Percentiles rank a stretch among this genome's conserved stretches.
Evolutionary conservation across 2,329 filamentous ascomycete species (phyloP).

Genomic region (Fusarium sp.): DNA sequence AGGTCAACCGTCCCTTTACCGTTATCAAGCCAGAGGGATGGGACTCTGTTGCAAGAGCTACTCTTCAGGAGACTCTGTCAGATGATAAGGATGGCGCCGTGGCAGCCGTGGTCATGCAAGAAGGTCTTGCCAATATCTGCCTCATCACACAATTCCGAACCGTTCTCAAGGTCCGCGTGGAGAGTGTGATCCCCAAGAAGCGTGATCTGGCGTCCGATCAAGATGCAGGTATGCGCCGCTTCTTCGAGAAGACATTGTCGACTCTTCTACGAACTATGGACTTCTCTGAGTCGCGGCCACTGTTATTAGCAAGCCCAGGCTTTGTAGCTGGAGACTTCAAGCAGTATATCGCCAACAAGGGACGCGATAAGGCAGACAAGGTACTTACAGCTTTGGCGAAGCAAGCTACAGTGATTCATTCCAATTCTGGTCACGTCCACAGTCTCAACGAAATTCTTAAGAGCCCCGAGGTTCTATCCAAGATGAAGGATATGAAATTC

Average conservation of each 20-base stretch:
- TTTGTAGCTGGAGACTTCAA: slow-evolving; percentile 87
- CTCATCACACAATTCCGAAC: slow-evolving; percentile 85
- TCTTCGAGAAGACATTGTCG: slow-evolving; percentile 81
- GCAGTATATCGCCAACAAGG: slow-evolving; percentile 75
- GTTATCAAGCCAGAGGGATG: slow-evolving; percentile 86
- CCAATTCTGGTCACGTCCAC: slow-evolving; percentile 87
- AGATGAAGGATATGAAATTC: slow-evolving; percentile 89
- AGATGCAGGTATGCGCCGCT: slow-evolving; percentile 75
- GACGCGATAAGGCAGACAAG: slow-evolving; percentile 72
- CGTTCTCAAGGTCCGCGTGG: slow-evolving; percentile 72
- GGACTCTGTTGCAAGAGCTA: slow-evolving; percentile 88
- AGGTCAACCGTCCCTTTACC: slow-evolving; percentile 88
- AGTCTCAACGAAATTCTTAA: slow-evolving; percentile 88
- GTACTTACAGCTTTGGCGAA: slow-evolving; percentile 71
- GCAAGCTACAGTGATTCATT: slow-evolving; percentile 80
- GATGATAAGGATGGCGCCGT: slow-evolving; percentile 84
- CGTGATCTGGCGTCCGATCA: slow-evolving; percentile 73
- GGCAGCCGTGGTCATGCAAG: slow-evolving; percentile 93
- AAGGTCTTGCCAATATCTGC: slow-evolving; percentile 85
- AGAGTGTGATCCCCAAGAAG: slow-evolving; percentile 76
- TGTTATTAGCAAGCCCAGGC: slow-evolving; percentile 89
- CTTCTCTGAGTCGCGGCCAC: slow-evolving; percentile 74
- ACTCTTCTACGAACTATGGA: slow-evolving; percentile 84
- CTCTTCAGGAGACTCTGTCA: slow-evolving; percentile 82
- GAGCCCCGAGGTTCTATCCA: slow-evolving; percentile 79